Conservation (phyloP, 805 yeast genomes). For the Pichia eremophila region DNA sequence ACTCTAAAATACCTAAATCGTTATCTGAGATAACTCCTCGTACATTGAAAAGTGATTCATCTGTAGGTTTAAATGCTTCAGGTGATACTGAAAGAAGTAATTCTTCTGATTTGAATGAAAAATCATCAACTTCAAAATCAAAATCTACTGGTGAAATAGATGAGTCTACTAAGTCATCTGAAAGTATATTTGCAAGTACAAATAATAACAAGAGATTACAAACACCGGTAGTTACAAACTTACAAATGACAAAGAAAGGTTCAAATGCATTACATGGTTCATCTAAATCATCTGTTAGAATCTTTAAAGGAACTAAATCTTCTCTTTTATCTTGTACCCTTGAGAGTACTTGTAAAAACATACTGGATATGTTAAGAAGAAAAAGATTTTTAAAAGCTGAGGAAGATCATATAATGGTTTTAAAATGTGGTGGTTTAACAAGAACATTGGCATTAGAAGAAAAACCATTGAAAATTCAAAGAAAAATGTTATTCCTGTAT, state of each 20-base stretch:
- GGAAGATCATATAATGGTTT: slow-evolving; percentile 66
- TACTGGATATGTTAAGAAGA: slow-evolving; percentile 60
- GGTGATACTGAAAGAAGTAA: too few species aligned
- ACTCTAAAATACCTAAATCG: background rate
- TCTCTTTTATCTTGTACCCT: slow-evolving; percentile 70
- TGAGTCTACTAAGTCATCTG: too few species aligned
- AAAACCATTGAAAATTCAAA: slow-evolving; percentile 68
- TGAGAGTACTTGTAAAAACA: slow-evolving; percentile 67
- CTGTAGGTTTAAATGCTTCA: too few species aligned
- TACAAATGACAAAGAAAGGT: background rate
- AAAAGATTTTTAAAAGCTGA: slow-evolving; percentile 66
- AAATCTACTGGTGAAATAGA: too few species aligned
- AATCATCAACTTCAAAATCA: too few species aligned
- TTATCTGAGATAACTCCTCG: background rate
- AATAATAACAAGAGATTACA: background rate
- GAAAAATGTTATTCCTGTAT: slow-evolving; percentile 58
- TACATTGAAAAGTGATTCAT: too few species aligned
- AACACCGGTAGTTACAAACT: background rate
- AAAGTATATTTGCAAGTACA: background rate
- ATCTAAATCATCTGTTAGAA: slow-evolving; percentile 40
- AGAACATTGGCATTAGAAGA: slow-evolving; percentile 67
- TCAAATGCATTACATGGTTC: slow-evolving; percentile 23
- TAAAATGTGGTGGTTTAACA: slow-evolving; percentile 67
- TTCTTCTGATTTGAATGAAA: too few species aligned
- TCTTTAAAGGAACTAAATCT: slow-evolving; percentile 76